These are phyloP conservation scores for Blastomyces percursus DNA, from an alignment of 2,329 filamentous ascomycete species.

Conservation along the genomic window DNA sequence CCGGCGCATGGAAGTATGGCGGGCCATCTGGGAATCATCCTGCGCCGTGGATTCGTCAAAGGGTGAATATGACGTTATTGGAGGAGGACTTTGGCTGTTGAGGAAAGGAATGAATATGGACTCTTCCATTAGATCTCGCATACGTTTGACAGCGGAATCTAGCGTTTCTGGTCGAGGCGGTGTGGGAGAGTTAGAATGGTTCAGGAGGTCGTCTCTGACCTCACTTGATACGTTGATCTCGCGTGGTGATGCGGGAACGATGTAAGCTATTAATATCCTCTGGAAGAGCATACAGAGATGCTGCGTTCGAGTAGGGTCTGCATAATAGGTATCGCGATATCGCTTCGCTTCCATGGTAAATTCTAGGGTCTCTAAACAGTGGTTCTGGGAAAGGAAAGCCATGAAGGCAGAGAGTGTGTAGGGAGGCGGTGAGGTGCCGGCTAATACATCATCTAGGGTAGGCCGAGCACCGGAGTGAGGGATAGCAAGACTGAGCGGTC, in stretches of 20 bases:
- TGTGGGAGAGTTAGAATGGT: conserved; percentile 45
- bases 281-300: conserved; percentile 76
- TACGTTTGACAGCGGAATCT: conserved; percentile 72
- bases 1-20: conserved; percentile 11
- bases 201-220: conserved; percentile 70
- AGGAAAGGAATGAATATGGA: conserved; percentile 88
- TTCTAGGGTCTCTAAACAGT: conserved; percentile 90
- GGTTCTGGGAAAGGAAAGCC: conserved; percentile 92
- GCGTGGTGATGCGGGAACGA: conserved; percentile 68
- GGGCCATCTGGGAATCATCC: conserved; percentile 9
- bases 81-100: conserved; percentile 48
- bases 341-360: conserved; percentile 90
- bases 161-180: conserved; percentile 66
- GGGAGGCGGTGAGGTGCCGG: conserved; percentile 73
- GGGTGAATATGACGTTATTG: conserved; percentile 27
- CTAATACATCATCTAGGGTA: conserved; percentile 74
- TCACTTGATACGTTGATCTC: conserved; percentile 84
- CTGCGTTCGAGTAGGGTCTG: conserved; percentile 49
- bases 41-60: conserved; percentile 29
- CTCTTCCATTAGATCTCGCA: conserved; percentile 96
- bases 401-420: conserved; percentile 91
- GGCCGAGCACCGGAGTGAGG: conserved; percentile 46
- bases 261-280: conserved; percentile 80
- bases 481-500: conserved; percentile 35
- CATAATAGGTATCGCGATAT: conserved; percentile 59